phyloP scores from a whole-genome alignment of 441 rosid genomes.

The Geranium incanum region DNA sequence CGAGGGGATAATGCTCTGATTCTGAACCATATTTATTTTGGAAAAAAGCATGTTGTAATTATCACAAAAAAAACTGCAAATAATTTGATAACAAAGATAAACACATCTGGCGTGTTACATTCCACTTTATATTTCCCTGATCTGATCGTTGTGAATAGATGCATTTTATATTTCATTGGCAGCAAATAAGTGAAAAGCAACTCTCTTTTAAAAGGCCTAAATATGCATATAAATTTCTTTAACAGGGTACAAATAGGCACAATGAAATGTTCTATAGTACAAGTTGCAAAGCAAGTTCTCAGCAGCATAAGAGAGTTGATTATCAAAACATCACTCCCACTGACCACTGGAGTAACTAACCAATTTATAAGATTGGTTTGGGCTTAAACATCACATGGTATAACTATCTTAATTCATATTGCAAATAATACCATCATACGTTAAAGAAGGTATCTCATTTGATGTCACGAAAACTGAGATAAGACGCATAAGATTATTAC shows the following conservation, averaged over 20 bases:
- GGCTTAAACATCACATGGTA: not conserved
- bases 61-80: slow-evolving; percentile 6
- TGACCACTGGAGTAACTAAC: not conserved
- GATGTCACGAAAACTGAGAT: slow-evolving; percentile 6
- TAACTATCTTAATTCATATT: not conserved
- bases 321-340: slow-evolving; percentile 1
- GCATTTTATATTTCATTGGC: slow-evolving; percentile 9
- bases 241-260: not conserved
- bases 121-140: not conserved
- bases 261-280: not conserved
- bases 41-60: not conserved
- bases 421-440: not conserved
- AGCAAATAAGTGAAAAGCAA: not conserved
- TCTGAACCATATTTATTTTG: not conserved
- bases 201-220: not conserved
- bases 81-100: slow-evolving; percentile 10
- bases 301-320: not conserved
- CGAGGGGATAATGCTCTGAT: slow-evolving; percentile 3
- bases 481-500: slow-evolving; percentile 36
- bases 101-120: not conserved
- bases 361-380: not conserved
- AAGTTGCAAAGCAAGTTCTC: not conserved
- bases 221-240: not conserved
- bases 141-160: slow-evolving; percentile 1
- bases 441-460: not conserved